Evolutionary conservation across 768 basidiomycete genomes (phyloP).

Genomic region (Tephrocybe sp.): DNA sequence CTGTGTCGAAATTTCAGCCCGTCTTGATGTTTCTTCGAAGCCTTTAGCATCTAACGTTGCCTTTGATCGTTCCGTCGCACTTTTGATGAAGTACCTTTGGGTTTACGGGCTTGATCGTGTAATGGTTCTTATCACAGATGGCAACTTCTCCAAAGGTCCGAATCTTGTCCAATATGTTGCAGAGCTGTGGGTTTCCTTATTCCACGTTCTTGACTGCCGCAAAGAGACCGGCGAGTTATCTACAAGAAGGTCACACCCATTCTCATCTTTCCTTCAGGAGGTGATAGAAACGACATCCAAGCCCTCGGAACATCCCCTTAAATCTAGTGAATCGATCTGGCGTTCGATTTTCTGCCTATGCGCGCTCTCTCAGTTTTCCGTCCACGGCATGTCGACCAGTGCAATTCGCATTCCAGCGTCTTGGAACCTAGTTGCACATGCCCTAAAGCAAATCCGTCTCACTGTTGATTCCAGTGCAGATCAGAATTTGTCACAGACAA

Average conservation of each 20-base stretch:
- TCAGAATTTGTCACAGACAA: conserved; percentile 29
- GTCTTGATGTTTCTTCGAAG: conserved; percentile 25
- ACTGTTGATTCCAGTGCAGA: conserved; percentile 44
- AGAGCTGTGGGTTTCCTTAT: conserved; percentile 74
- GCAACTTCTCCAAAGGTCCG: conserved; percentile 31
- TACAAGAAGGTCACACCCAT: conserved; percentile 26
- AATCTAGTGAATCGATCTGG: conserved; percentile 72
- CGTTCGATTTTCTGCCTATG: conserved; percentile 63
- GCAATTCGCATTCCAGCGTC: conserved; percentile 41
- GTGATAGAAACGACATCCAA: conserved; percentile 23
- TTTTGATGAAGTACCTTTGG: conserved; percentile 51
- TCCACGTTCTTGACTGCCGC: conserved; percentile 48
- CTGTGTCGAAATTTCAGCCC: conserved; percentile 51
- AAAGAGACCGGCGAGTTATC: conserved; percentile 9
- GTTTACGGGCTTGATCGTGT: conserved; percentile 48
- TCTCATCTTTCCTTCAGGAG: conserved; percentile 45
- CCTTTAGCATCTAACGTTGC: conserved; percentile 9
- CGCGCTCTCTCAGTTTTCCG: conserved; percentile 77
- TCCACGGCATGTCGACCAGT: conserved; percentile 35
- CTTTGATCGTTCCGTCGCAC: conserved; percentile 27
- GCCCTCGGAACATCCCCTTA: conserved; percentile 29
- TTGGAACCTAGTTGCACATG: conserved; percentile 64
- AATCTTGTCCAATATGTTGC: conserved; percentile 40
- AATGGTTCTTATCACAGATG: conserved; percentile 35
- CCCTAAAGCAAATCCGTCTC: conserved; percentile 60